A percentile compares a stretch with the other conserved stretches of the same genome.
Evolutionary conservation across 2,329 filamentous ascomycete genomes (phyloP).

Genomic region (Cytospora piceicola): DNA sequence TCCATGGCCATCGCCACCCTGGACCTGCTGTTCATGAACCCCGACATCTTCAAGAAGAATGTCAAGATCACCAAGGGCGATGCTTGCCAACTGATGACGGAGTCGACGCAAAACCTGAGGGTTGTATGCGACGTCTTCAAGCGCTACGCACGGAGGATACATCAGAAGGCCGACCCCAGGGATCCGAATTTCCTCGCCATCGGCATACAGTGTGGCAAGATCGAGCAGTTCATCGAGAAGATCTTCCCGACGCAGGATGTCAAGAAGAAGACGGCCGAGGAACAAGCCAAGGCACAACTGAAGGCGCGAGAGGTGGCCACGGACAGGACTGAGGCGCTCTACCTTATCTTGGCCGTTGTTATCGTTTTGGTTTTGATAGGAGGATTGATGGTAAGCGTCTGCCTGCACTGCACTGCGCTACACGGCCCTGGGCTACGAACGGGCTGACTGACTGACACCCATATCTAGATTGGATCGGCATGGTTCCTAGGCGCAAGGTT

Average conservation of each 20-base stretch:
- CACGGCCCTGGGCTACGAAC: slow-evolving; percentile 3
- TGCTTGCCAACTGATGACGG: slow-evolving; percentile 87
- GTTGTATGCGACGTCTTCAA: slow-evolving; percentile 83
- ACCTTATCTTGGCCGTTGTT: slow-evolving; percentile 70
- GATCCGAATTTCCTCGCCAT: slow-evolving; percentile 94
- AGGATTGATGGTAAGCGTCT: slow-evolving; percentile 72
- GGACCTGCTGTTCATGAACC: slow-evolving; percentile 90
- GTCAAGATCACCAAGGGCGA: slow-evolving; percentile 96
- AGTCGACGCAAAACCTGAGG: slow-evolving; percentile 88
- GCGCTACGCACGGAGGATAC: slow-evolving; percentile 77
- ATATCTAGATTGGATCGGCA: slow-evolving; percentile 69
- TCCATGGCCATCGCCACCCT: slow-evolving; percentile 96
- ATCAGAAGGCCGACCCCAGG: slow-evolving; percentile 89
- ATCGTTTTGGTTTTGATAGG: slow-evolving; percentile 73
- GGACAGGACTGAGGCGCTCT: slow-evolving; percentile 62
- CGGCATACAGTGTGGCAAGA: slow-evolving; percentile 86
- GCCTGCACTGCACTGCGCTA: slow-evolving; percentile 4
- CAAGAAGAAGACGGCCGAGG: slow-evolving; percentile 55
- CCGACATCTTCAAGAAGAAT: slow-evolving; percentile 80
- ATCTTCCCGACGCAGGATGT: slow-evolving; percentile 86
- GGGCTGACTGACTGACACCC: background rate
- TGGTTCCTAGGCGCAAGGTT: slow-evolving; percentile 83
- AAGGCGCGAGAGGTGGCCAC: slow-evolving; percentile 45
- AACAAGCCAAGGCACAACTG: slow-evolving; percentile 39
- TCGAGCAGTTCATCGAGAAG: slow-evolving; percentile 93